Base-by-base conservation (phyloP, 2,329 filamentous ascomycete genomes). In the Hypocrella siamensis region DNA sequence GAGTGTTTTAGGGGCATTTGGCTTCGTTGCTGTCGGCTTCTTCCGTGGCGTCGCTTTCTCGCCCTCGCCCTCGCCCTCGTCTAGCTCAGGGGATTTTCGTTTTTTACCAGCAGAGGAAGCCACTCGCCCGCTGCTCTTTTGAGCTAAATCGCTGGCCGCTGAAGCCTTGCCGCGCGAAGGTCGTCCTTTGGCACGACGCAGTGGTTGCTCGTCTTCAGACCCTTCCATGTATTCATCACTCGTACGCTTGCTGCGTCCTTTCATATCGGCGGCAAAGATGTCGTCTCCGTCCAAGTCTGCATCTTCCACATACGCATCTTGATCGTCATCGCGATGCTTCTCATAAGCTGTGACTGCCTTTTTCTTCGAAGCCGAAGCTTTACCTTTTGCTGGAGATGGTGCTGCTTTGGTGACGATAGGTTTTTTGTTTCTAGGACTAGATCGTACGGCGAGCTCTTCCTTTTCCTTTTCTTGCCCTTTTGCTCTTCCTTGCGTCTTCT, bases 181-280 rank as follows among this genome's bases (percentile, higher is more conserved):
- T n/a, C 63, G 48, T 26, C 63, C 65, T 48, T 70, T 79, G 1
- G 75, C 66, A 43, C 71, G 66, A 1, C 76, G 66, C 8, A 67
- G 52, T 17, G 70, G 47, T 30, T 83, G 11, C 25, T 11, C 25
- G 17, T 28, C 75, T 19, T 90, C 83, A 29, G 76, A 79, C 15
- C 73, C 72, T 36, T 79, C 79, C 36, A 70, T 66, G 34, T 86
- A 83, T 32, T 83, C 77, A 46, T 90, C 81, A 26, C 75, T 75
- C 44, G 74, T 79, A 30, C 70, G 65, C 48, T 75, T 82, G 35
- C 67, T 72, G 28, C 69, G 60, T 30, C 67, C 68, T 47, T 75
- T 79, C 21, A 67, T 68, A 40, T 82, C 75, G 4, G 79, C 76
- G 11, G 77, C 79, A 52, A 86, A 86, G 15, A 93, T 85, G 43